These are phyloP conservation scores for Wickerhamomyces ciferrii DNA, from an alignment of 805 yeast genomes.

Conservation along the genomic window DNA sequence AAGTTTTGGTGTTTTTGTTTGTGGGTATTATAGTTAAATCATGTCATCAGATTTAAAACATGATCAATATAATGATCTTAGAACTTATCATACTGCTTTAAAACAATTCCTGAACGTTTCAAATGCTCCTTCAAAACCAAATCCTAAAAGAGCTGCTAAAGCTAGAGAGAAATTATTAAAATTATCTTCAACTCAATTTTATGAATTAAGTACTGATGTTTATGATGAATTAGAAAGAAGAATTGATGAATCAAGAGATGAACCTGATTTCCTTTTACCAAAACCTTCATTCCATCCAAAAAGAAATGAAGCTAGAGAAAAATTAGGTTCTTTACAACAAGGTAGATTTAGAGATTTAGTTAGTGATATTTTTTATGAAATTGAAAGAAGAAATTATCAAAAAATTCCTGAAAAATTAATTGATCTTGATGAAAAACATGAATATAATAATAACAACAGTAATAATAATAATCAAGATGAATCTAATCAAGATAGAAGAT, in stretches of 20 bases:
- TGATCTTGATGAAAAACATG: constrained; percentile 5
- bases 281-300: constrained; percentile 79
- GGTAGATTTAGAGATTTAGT: constrained; percentile 85
- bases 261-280: constrained; percentile 64
- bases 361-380: constrained; percentile 82
- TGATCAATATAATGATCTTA: constrained; percentile 11
- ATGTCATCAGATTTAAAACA: constrained; percentile 8
- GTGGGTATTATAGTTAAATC: no score
- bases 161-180: constrained; percentile 84
- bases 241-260: constrained; percentile 49
- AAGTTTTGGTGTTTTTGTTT: no score
- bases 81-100: constrained; percentile 16
- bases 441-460: background rate
- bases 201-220: constrained; percentile 90
- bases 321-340: constrained; percentile 78
- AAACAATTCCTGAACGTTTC: constrained; percentile 21
- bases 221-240: constrained; percentile 88
- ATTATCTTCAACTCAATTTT: constrained; percentile 76
- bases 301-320: constrained; percentile 92
- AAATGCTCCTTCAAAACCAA: constrained; percentile 16
- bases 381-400: constrained; percentile 68
- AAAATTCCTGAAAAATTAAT: no score
- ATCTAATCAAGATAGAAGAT: background rate
- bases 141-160: constrained; percentile 55
- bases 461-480: background rate